Evolutionary conservation across 2,329 filamentous ascomycete genomes (phyloP), one percentile per base, ranked within the genome.

Genomic region (Macrophomina pseudophaseolina): DNA sequence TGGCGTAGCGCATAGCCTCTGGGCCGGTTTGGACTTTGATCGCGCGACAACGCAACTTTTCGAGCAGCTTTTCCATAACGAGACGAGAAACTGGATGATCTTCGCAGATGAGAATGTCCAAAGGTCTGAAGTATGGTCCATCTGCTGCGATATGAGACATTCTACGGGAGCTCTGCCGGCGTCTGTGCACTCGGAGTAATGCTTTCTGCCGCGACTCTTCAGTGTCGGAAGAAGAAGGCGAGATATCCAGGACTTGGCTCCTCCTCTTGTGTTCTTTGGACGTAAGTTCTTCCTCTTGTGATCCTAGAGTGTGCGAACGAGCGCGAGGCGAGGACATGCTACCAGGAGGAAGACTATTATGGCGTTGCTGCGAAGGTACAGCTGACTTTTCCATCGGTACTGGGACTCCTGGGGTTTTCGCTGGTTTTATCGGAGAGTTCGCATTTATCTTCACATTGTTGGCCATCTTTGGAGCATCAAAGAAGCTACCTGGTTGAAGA

Each of bases 11-110:
- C 73, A 97, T 90, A 11, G 94, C 95, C 75, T 99, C 95, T 0
- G 92, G 90, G 0, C 95, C 95, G 72, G 94, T 97, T 3, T 90
- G 86, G 4, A 95, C 94, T 2, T 92, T 93, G 73, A 99, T 95
- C 8, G 94, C 97, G 49, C 95, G 91, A 74, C 95, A 99, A 42
- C 93, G 91, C 42, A 98, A 83, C 80, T 98, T 99, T 78, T 99
- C 95, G 63, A 99, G 85, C 7, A 99, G 82, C 73, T 97, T 95
- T 76, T 99, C 95, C 94, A 99, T 98, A n/a, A 99, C 94, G 83
- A 99, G 89, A 28, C 94, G 88, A 5, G 95, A 97, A 4, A 99
- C 94, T 0, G 95, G 95, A 76, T 99, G 95, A 74, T 99, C 95
- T 80, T 99, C 95, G 76, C 95, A 98, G 62, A 99, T 97, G 62